Base-by-base conservation (phyloP, 78 protist species). In the Diacronema lutheri region DNA sequence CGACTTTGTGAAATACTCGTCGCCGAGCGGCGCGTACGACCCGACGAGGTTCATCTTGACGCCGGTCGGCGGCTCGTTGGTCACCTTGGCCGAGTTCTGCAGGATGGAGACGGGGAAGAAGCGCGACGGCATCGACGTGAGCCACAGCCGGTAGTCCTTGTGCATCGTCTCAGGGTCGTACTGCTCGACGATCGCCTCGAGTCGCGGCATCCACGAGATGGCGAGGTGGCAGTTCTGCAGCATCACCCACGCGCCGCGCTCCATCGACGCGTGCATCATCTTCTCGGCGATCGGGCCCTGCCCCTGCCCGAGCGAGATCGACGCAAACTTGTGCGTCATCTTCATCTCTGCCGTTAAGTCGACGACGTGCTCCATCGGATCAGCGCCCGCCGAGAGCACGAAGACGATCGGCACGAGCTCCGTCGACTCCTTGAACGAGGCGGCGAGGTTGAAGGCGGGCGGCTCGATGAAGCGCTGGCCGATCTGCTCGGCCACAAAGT, bases 151-250 rank as follows among this genome's bases (percentile, higher is more conserved):
- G 88, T 91, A 96, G 77, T 83, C 82, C 86, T n/a, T 9, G 57
- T 89, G n/a, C 50, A 35, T 50, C 33, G 26, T 46, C 7, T 16
- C n/a, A 0, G 65, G n/a, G 65, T 50, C 65, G 44, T 74, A 50
- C 29, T 21, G 26, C 66, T 92, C 96, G 37, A 91, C 90, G 6
- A 92, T 44, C 25, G 62, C 33, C 73, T 91, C 95, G 23, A 94
- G 87, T 10, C 25, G 23, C 14, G 94, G 93, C 94, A 94, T 85
- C 95, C 95, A 96, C 13, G 89, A 66, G 7, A 88, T 35, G 19
- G 93, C 92, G 25, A 96, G 64, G 55, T 96, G 96, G 89, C 98
- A 96, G 78, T 96, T 96, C 90, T 96, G 96, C 31, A 96, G 91
- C 35, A 94, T 76, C 25, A 94, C 90, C 98, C 98, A 96, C 19